Percentiles rank a stretch among this genome's conserved stretches.
phyloP scores from a whole-genome alignment of 2,329 filamentous ascomycete genomes.

The Xylaria sp. region DNA sequence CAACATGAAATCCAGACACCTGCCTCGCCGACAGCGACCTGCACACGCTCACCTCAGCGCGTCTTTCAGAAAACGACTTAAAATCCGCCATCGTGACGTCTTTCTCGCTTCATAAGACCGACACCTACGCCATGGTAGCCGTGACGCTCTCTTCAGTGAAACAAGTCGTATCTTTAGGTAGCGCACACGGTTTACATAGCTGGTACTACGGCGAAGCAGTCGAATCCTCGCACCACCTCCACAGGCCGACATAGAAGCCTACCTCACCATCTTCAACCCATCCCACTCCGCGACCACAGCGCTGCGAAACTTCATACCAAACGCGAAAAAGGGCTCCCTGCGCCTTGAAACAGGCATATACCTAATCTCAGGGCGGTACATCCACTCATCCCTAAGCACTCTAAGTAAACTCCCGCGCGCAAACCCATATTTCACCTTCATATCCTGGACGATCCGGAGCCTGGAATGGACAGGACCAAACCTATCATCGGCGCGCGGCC shows the following conservation, averaged over 20 bases:
- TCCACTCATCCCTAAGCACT: conserved; percentile 57
- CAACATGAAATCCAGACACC: no score
- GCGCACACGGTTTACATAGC: conserved; percentile 57
- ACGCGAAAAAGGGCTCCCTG: conserved; percentile 67
- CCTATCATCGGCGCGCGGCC: conserved; percentile 60
- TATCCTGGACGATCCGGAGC: conserved; percentile 70
- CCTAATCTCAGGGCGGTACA: conserved; percentile 62
- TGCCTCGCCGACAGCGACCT: no score
- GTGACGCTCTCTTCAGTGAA: conserved; percentile 62
- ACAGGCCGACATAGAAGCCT: conserved; percentile 69
- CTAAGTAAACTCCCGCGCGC: conserved; percentile 54
- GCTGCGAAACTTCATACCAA: conserved; percentile 66
- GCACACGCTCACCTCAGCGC: no score
- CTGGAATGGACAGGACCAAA: conserved; percentile 74
- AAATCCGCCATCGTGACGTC: no score
- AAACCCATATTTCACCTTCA: conserved; percentile 76
- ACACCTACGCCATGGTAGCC: no score
- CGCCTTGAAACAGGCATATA: conserved; percentile 66
- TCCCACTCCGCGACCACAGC: conserved; percentile 68
- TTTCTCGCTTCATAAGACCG: no score
- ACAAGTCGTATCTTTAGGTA: conserved; percentile 56
- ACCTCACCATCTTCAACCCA: conserved; percentile 73
- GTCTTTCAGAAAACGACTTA: no score
- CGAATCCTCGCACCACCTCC: conserved; percentile 59
- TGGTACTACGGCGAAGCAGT: conserved; percentile 56